Conservation (phyloP, 108 stramenopile species). For the Fragilaria crotonensis region DNA sequence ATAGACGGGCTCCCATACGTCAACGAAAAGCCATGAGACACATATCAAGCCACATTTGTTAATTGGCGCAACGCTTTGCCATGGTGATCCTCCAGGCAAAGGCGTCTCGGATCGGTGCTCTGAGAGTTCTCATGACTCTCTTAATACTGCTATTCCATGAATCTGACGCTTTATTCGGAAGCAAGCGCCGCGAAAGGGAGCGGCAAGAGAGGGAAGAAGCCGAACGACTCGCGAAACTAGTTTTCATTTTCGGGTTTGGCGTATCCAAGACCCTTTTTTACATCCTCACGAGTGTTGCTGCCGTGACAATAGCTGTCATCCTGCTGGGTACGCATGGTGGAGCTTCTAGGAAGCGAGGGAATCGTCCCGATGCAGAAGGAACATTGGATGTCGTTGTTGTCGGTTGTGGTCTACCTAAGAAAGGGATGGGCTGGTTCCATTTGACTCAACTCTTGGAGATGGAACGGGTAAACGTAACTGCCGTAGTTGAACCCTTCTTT, state of each 20-base stretch:
- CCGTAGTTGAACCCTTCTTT: conserved; percentile 70
- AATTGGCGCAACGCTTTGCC: too few species aligned
- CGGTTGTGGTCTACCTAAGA: conserved; percentile 53
- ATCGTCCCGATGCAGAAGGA: neutral
- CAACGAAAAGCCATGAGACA: too few species aligned
- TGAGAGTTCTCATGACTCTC: neutral
- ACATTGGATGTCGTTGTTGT: conserved; percentile 48
- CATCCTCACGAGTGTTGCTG: neutral
- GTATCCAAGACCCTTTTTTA: neutral
- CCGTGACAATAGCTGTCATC: neutral
- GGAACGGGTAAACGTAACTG: conserved; percentile 22
- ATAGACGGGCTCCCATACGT: too few species aligned
- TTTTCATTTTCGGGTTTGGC: neutral
- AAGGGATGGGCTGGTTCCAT: conserved; percentile 86
- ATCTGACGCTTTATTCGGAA: neutral
- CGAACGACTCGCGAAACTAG: neutral
- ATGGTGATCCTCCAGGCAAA: too few species aligned
- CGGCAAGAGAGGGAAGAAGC: neutral
- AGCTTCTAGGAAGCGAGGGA: conserved; percentile 1
- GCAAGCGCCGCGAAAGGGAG: neutral
- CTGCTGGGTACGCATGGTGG: neutral
- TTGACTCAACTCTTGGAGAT: conserved; percentile 63
- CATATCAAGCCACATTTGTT: too few species aligned
- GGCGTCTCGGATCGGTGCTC: neutral
- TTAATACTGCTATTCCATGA: neutral